Percentiles rank a stretch among this genome's conserved stretches.
phyloP scores from a whole-genome alignment of 75 land plant species.

The Gnetum montanum region DNA sequence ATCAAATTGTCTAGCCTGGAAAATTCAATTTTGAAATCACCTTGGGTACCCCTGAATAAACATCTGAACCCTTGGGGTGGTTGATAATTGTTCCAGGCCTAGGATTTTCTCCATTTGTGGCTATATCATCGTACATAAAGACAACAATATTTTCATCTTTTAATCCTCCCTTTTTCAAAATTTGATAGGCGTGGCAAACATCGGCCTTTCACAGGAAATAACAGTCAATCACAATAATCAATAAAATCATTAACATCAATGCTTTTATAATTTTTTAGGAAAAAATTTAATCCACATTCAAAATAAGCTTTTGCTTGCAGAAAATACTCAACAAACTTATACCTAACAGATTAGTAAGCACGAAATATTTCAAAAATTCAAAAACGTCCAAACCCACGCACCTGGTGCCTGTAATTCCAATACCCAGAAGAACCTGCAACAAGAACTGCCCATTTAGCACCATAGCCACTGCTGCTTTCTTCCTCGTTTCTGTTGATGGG shows the following conservation, averaged over 20 bases:
- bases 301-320: no score
- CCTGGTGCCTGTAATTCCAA: conserved; percentile 79
- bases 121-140: conserved; percentile 46
- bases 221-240: no score
- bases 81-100: conserved; percentile 28
- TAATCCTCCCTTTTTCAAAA: conserved; percentile 31
- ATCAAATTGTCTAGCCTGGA: no score
- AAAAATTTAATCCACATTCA: no score
- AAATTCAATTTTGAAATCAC: conserved; percentile 13
- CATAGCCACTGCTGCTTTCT: not conserved
- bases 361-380: no score
- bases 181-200: conserved; percentile 45
- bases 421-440: conserved; percentile 71
- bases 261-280: no score
- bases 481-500: not conserved
- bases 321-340: no score
- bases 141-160: conserved; percentile 40
- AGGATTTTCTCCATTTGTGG: conserved; percentile 23
- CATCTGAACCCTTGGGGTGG: conserved; percentile 26
- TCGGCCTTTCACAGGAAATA: no score
- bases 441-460: conserved; percentile 72
- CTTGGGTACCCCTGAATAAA: conserved; percentile 39
- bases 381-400: no score
- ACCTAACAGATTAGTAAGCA: no score
- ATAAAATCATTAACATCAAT: no score